These are phyloP conservation scores for Daphne laureola DNA, from an alignment of 441 rosid genomes.

Conservation along the genomic window DNA sequence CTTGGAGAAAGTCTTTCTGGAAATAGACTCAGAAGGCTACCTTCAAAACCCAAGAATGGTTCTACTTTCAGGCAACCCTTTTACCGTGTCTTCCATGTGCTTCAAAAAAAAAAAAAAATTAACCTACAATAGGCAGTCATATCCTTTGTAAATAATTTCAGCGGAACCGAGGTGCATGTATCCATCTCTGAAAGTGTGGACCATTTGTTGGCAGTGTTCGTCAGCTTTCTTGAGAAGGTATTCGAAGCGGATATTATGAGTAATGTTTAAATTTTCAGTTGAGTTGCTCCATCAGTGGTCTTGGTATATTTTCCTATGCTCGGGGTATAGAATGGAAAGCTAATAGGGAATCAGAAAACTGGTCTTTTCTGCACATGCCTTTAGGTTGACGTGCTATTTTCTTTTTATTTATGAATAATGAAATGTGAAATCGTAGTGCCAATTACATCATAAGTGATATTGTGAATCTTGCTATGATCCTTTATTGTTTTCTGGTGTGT, in stretches of 20 bases:
- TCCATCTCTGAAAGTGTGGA: constrained; percentile 42
- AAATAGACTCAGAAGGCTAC: constrained; percentile 43
- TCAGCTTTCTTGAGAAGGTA: constrained; percentile 59
- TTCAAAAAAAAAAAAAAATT: not conserved
- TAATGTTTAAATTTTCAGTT: no score
- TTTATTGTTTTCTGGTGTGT: no score
- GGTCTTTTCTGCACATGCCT: no score
- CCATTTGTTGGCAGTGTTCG: constrained; percentile 31
- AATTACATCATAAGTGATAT: no score
- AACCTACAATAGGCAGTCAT: constrained; percentile 8
- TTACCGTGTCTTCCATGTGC: constrained; percentile 1
- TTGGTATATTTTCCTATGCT: no score
- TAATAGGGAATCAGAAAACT: no score
- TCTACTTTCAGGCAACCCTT: constrained; percentile 54
- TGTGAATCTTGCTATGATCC: no score
- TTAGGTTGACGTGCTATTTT: no score
- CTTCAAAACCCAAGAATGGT: constrained; percentile 67
- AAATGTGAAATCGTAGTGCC: no score
- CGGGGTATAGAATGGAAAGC: no score
- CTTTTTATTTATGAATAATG: no score
- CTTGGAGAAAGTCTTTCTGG: constrained; percentile 35
- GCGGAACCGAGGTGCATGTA: constrained; percentile 70
- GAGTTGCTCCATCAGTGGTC: no score
- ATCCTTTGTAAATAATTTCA: constrained; percentile 20
- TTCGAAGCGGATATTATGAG: not conserved